Percentiles rank a stretch among this genome's conserved stretches.
These are phyloP conservation scores for Mycena rebaudengoi DNA, from an alignment of 768 basidiomycete species.

Conservation along the genomic window DNA sequence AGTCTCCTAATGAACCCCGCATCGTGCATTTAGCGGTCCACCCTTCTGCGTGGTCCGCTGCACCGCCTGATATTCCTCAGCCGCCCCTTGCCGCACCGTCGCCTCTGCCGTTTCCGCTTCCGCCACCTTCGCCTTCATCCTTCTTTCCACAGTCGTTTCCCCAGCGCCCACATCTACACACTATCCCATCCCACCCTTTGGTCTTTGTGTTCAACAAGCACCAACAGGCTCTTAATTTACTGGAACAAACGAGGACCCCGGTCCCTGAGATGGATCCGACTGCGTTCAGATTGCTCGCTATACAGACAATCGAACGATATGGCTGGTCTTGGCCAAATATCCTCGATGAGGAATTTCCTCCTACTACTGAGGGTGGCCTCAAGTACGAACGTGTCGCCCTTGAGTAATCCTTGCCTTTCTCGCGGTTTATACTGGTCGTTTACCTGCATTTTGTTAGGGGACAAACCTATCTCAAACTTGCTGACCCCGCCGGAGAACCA, in stretches of 20 bases:
- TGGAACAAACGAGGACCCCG: constrained; percentile 12
- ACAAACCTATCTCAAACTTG: constrained; percentile 62
- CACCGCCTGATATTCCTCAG: constrained; percentile 52
- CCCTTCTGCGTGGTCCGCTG: constrained; percentile 74
- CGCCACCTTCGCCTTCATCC: constrained; percentile 17
- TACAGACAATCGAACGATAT: constrained; percentile 44
- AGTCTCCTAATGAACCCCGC: constrained; percentile 66
- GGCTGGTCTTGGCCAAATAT: constrained; percentile 61
- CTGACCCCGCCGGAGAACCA: constrained; percentile 53
- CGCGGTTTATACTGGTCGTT: constrained; percentile 6
- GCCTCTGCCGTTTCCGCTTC: constrained; percentile 13
- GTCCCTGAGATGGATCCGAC: constrained; percentile 20
- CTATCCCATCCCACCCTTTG: constrained; percentile 34
- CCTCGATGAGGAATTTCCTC: constrained; percentile 57
- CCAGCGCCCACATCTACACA: background rate
- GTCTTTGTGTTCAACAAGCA: constrained; percentile 52
- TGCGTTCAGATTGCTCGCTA: constrained; percentile 35
- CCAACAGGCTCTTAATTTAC: constrained; percentile 49
- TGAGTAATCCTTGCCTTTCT: constrained; percentile 42
- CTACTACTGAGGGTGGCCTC: constrained; percentile 46
- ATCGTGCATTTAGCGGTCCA: constrained; percentile 83
- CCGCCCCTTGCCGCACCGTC: constrained; percentile 19
- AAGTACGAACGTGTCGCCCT: constrained; percentile 49
- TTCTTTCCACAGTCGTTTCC: constrained; percentile 5
- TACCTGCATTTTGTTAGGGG: constrained; percentile 46